Percentiles rank a stretch among this genome's conserved stretches.
Evolutionary conservation across 2,329 filamentous ascomycete species (phyloP).

Genomic region (Botrytis squamosa): DNA sequence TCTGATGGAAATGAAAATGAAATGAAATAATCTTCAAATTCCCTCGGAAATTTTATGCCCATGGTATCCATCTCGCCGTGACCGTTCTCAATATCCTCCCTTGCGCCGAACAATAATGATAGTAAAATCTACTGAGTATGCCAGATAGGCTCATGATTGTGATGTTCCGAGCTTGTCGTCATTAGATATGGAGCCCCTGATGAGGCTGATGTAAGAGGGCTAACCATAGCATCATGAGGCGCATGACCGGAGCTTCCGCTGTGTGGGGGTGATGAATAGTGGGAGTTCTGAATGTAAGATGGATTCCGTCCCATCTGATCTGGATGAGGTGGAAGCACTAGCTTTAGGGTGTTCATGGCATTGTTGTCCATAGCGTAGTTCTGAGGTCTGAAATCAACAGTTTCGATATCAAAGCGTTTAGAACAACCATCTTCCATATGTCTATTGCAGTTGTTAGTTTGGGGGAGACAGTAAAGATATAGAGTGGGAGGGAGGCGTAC

Average conservation of each 20-base stretch:
- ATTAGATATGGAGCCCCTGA: slow-evolving; percentile 24
- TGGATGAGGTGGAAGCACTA: slow-evolving; percentile 22
- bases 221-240: slow-evolving; percentile 23
- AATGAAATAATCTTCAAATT: background rate
- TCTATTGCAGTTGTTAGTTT: slow-evolving; percentile 44
- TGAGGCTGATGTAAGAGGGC: slow-evolving; percentile 33
- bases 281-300: slow-evolving; percentile 33
- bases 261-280: slow-evolving; percentile 28
- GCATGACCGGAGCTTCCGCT: slow-evolving; percentile 22
- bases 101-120: background rate
- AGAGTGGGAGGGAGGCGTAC: slow-evolving; percentile 44
- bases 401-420: slow-evolving; percentile 53
- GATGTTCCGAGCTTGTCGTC: slow-evolving; percentile 19
- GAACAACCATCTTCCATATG: slow-evolving; percentile 77
- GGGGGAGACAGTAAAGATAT: background rate
- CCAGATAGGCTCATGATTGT: slow-evolving; percentile 26
- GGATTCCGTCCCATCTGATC: slow-evolving; percentile 29
- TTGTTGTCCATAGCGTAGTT: slow-evolving; percentile 28
- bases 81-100: background rate
- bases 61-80: slow-evolving; percentile 5
- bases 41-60: background rate
- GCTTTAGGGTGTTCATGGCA: slow-evolving; percentile 24
- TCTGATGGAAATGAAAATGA: background rate
- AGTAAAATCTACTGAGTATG: slow-evolving; percentile 20
- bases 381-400: slow-evolving; percentile 37